Conservation (phyloP, 179 eudicot genomes). For the Pouteria campechiana region DNA sequence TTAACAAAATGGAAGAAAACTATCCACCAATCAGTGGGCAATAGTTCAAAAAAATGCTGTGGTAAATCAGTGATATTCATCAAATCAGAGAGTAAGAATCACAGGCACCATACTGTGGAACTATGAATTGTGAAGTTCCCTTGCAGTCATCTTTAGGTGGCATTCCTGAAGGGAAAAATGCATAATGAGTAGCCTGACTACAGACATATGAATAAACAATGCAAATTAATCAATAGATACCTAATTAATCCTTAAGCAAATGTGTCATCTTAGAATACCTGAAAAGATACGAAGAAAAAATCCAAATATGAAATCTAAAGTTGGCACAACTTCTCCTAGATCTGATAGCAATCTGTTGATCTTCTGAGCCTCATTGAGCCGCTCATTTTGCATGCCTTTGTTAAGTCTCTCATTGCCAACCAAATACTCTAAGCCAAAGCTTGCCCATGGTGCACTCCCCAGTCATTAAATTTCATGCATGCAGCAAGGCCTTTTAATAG, state of each 20-base stretch:
- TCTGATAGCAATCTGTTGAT: conserved; percentile 87
- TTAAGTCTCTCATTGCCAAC: conserved; percentile 97
- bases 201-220: neutral
- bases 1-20: neutral
- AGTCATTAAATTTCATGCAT: conserved; percentile 60
- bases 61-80: neutral
- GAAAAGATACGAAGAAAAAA: conserved; percentile 2
- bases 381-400: conserved; percentile 87
- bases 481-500: too few species aligned
- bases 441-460: conserved; percentile 95
- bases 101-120: too few species aligned
- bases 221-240: conserved; percentile 10
- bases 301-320: conserved; percentile 91
- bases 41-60: too few species aligned
- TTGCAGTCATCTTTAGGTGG: too few species aligned
- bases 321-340: conserved; percentile 90
- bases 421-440: conserved; percentile 96
- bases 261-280: conserved; percentile 85
- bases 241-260: conserved; percentile 84
- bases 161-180: too few species aligned
- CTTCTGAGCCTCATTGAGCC: conserved; percentile 92
- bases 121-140: too few species aligned
- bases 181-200: too few species aligned
- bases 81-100: neutral
- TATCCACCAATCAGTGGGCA: too few species aligned